A percentile compares a stretch with the other conserved stretches of the same genome.
These are phyloP conservation scores for Lagenaria siceraria DNA, from an alignment of 306 rosid species.

Conservation along the genomic window DNA sequence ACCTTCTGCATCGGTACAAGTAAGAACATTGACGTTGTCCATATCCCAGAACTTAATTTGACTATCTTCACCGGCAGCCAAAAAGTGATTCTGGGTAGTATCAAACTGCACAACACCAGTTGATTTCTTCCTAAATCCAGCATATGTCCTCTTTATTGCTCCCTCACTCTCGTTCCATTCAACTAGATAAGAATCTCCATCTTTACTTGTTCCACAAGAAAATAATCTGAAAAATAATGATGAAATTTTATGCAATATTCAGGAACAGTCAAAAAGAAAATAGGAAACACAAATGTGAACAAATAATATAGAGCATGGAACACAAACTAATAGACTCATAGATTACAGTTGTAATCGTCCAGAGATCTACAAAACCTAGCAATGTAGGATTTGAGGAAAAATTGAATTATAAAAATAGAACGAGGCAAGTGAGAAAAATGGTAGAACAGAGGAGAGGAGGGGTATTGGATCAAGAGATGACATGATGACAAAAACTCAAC, in stretches of 20 bases:
- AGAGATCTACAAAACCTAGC: neutral
- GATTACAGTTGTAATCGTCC: neutral
- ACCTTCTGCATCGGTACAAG: conserved; percentile 59
- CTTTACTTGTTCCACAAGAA: conserved; percentile 91
- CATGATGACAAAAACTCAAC: neutral
- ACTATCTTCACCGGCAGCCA: conserved; percentile 84
- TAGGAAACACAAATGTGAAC: neutral
- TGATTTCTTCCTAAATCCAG: conserved; percentile 71
- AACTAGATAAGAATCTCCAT: conserved; percentile 73
- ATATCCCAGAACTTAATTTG: conserved; percentile 88
- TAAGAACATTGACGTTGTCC: conserved; percentile 38
- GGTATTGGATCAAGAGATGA: neutral
- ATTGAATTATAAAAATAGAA: neutral
- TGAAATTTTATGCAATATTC: neutral
- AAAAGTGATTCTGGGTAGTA: conserved; percentile 65
- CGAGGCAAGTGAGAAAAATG: neutral
- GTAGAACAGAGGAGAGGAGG: neutral
- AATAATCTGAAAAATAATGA: conserved; percentile 39
- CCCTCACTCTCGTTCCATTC: conserved; percentile 93
- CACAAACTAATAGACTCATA: neutral
- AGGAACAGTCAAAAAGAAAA: neutral
- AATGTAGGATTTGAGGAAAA: neutral
- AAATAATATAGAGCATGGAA: neutral
- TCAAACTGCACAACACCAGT: conserved; percentile 72
- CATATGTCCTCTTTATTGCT: conserved; percentile 56